Evolutionary conservation across 139 green algal species (phyloP), one percentile per base, ranked within the genome.

Genomic region (Chlorella vulgaris): DNA sequence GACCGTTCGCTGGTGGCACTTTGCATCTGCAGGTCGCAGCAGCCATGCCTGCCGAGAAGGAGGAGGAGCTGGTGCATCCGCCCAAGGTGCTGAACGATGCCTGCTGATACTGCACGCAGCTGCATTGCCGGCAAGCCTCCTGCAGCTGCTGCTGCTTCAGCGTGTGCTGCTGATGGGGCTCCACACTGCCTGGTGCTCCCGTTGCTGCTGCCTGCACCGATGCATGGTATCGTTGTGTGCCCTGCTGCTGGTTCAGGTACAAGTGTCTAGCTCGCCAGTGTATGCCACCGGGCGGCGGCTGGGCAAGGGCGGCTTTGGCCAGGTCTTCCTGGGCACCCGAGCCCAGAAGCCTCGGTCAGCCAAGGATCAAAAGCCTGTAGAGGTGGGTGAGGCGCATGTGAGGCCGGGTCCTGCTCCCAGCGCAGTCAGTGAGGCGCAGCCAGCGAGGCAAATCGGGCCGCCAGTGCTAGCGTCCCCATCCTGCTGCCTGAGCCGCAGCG

Each of bases 281-380:
- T 98, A 97, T 80, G 79, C 85, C 36, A 93, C 97, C 24, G 93
- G 96, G 36, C 79, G 90, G 7, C 93, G 93, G 68, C 88, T 98
- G 26, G 94, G 94, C 33, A 98, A 98, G 81, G 94, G 94, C 43
- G 94, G 94, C 51, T 98, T 98, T 75, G 94, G 94, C 0, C 94
- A 97, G 84, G 94, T 98, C 0, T 97, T 94, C 42, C 87, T 95
- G 21, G 94, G 94, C 18, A 90, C 87, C 0, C 86, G 93, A 0
- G 82, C 89, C 18, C 47, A 84, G 35, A 92, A 91, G 81, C 85
- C 92, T 28, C 89, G 89, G 0, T 83, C 90, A 28, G 86, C 90
- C 15, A 95, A 94, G 83, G 80, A 91, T 26, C 31, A 74, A 21
- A 89, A 89, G 53, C 86, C 86, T 31, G 43, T 67, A 24, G 70